These are phyloP conservation scores for Brassica incana DNA, from an alignment of 345 rosid genomes.

Conservation along the genomic window DNA sequence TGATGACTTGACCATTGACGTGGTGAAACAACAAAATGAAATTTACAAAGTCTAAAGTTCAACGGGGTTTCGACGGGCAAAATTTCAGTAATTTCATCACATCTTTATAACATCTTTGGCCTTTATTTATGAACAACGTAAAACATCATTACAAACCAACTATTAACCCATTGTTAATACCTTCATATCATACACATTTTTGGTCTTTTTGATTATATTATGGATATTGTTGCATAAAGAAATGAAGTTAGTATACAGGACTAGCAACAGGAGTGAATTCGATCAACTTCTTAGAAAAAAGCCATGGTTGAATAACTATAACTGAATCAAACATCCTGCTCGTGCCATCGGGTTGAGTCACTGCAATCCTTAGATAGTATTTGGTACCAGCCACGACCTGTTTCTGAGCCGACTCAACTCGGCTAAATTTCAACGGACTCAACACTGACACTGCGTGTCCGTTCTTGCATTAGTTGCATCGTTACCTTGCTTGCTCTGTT, in stretches of 20 bases:
- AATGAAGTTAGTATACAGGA: constrained; percentile 20
- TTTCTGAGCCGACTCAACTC: constrained; percentile 65
- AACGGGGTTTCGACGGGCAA: neutral
- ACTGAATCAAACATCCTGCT: constrained; percentile 50
- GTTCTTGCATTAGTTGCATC: constrained; percentile 8
- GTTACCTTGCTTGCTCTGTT: constrained; percentile 20
- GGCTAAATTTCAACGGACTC: constrained; percentile 13
- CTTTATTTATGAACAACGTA: constrained; percentile 33
- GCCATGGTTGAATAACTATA: constrained; percentile 70
- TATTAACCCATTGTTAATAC: constrained; percentile 30
- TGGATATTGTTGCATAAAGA: neutral
- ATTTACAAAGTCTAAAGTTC: too few relatives aligned
- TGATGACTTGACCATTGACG: too few relatives aligned
- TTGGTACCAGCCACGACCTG: constrained; percentile 79
- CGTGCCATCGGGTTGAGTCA: constrained; percentile 33
- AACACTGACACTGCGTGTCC: constrained; percentile 28
- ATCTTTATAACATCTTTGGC: neutral
- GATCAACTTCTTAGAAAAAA: constrained; percentile 50
- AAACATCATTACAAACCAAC: constrained; percentile 17
- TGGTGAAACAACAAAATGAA: too few relatives aligned
- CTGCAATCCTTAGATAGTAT: constrained; percentile 64
- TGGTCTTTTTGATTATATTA: neutral
- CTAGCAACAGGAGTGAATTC: constrained; percentile 46
- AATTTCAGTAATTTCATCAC: neutral
- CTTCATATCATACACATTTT: constrained; percentile 1